Percentiles rank a stretch among this genome's conserved stretches.
Evolutionary conservation across 306 rosid species (phyloP).

Genomic region (Delonix regia): DNA sequence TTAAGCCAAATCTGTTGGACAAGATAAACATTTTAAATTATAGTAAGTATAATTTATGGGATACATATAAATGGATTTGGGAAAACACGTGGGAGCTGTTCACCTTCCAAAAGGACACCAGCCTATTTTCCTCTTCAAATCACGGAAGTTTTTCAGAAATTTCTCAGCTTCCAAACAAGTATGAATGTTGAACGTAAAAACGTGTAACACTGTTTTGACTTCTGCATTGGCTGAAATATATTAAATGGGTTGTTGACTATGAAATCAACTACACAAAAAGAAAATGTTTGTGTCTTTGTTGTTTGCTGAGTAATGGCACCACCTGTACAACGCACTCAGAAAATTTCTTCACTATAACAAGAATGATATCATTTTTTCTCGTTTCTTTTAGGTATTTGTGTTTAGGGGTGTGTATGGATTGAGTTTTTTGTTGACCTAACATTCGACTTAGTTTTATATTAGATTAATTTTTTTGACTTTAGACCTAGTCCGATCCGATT

Average conservation of each 20-base stretch:
- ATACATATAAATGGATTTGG: neutral
- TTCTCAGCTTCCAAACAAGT: neutral
- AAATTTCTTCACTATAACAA: neutral
- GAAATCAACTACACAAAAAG: neutral
- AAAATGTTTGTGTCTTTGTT: neutral
- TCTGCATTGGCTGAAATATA: neutral
- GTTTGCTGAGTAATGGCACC: neutral
- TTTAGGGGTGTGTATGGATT: too few species aligned
- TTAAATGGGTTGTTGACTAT: neutral
- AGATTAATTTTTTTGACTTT: too few species aligned
- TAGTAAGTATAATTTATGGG: too few species aligned
- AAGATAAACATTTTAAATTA: too few species aligned
- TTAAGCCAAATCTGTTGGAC: too few species aligned
- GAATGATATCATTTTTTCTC: neutral
- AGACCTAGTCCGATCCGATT: too few species aligned
- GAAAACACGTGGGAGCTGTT: neutral
- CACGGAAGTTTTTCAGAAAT: neutral
- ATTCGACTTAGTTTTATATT: too few species aligned
- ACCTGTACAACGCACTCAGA: neutral
- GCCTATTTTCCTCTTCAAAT: too few species aligned
- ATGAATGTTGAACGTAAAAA: neutral
- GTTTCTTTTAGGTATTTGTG: neutral
- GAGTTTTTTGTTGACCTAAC: too few species aligned
- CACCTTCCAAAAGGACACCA: neutral
- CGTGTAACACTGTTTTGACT: slow-evolving; percentile 7